phyloP scores from a whole-genome alignment of 192 early-diverging fungal species.

The Pecoramyces ruminantium region DNA sequence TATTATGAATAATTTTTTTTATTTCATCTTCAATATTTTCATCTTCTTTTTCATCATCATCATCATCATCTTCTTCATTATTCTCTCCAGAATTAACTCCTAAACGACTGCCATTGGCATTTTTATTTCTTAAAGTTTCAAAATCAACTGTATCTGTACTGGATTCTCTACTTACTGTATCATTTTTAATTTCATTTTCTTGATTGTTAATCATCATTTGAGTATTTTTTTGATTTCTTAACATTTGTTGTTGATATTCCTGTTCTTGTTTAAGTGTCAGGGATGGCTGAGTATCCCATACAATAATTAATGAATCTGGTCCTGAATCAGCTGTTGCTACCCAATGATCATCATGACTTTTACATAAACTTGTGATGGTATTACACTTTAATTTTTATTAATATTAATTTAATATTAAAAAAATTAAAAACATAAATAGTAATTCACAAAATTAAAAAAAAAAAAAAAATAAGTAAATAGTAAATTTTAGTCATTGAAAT shows the following conservation, averaged over 20 bases:
- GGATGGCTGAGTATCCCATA: conserved; percentile 27
- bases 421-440: neutral
- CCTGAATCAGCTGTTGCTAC: conserved; percentile 34
- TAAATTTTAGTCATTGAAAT: no score
- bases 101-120: neutral
- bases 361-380: conserved; percentile 15
- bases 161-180: neutral
- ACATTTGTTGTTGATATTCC: neutral
- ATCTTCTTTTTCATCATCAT: neutral
- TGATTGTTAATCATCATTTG: neutral
- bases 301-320: conserved; percentile 20
- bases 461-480: no score
- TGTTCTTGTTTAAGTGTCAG: neutral
- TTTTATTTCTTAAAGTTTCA: neutral
- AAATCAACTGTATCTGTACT: neutral
- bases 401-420: neutral
- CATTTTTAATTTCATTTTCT: neutral
- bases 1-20: neutral
- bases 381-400: conserved; percentile 15
- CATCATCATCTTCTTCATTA: neutral
- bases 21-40: neutral
- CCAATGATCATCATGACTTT: conserved; percentile 21
- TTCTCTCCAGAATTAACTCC: neutral
- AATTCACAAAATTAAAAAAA: conserved; percentile 1
- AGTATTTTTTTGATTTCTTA: conserved; percentile 2